These are phyloP conservation scores for Symbiotaphrina buchneri DNA, from an alignment of 495 filamentous ascomycete genomes.

Conservation along the genomic window DNA sequence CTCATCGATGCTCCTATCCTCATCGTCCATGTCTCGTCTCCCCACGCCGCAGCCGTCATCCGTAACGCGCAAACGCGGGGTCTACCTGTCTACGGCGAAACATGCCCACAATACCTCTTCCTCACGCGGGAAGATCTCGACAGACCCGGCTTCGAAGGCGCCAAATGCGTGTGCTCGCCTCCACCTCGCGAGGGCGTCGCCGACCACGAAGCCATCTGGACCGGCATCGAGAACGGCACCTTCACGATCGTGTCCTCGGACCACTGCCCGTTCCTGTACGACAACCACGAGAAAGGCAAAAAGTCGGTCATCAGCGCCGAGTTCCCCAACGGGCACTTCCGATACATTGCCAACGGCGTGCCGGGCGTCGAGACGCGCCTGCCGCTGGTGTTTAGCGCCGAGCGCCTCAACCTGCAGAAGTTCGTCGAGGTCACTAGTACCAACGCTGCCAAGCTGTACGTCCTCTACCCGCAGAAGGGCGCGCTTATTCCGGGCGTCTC, in stretches of 20 bases:
- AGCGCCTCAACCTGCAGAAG: constrained; percentile 23
- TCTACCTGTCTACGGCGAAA: constrained; percentile 37
- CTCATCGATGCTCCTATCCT: constrained; percentile 21
- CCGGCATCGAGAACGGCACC: constrained; percentile 17
- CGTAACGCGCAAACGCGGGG: constrained; percentile 28
- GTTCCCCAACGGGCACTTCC: constrained; percentile 22
- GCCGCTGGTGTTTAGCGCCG: constrained; percentile 19
- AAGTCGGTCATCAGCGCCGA: constrained; percentile 19
- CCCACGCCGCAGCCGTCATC: constrained; percentile 25
- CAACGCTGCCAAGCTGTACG: constrained; percentile 39
- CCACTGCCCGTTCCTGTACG: constrained; percentile 30
- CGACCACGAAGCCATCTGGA: constrained; percentile 14
- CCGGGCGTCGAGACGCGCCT: constrained; percentile 38
- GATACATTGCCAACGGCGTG: constrained; percentile 33
- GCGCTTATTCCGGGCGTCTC: constrained; percentile 26
- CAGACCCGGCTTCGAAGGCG: constrained; percentile 6
- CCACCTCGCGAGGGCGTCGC: constrained; percentile 11
- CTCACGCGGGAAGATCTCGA: constrained; percentile 27
- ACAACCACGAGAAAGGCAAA: constrained; percentile 24
- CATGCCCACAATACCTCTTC: constrained; percentile 43
- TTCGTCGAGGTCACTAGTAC: constrained; percentile 34
- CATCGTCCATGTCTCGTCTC: constrained; percentile 18
- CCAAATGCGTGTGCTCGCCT: constrained; percentile 14
- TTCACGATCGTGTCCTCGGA: constrained; percentile 29
- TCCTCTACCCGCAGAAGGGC: constrained; percentile 30